Evolutionary conservation across 1,284 basidiomycete genomes (phyloP).

Genomic region (Neonothopanus nambi): DNA sequence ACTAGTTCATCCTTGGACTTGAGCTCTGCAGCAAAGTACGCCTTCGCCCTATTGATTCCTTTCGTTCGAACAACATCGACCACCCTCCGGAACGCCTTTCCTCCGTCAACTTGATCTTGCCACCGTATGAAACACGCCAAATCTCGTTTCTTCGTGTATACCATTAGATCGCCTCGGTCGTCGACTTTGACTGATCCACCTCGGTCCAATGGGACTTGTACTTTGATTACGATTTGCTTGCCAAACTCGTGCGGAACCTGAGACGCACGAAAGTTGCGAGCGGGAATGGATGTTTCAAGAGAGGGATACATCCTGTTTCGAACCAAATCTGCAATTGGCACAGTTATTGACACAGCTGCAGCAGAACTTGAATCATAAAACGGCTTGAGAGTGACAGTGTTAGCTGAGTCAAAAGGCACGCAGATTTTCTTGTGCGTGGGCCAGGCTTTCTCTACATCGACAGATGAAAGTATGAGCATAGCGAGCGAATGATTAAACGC

Average conservation of each 20-base stretch:
- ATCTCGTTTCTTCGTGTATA: constrained; percentile 55
- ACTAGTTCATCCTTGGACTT: constrained; percentile 45
- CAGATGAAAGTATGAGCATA: too few relatives aligned
- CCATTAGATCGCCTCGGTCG: constrained; percentile 31
- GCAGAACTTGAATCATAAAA: constrained; percentile 27
- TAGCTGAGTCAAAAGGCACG: constrained; percentile 39
- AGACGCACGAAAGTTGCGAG: constrained; percentile 15
- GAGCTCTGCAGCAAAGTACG: constrained; percentile 56
- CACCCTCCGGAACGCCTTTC: constrained; percentile 40
- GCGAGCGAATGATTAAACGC: background rate
- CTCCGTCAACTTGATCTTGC: constrained; percentile 28
- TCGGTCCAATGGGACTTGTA: constrained; percentile 42
- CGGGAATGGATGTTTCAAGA: background rate
- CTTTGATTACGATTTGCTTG: constrained; percentile 53
- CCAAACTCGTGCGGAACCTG: constrained; percentile 24
- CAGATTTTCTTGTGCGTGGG: constrained; percentile 47
- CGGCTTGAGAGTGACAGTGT: constrained; percentile 48
- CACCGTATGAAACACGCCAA: constrained; percentile 44
- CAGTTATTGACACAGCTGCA: too few relatives aligned
- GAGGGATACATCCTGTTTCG: background rate
- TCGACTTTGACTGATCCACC: background rate
- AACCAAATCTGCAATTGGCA: background rate
- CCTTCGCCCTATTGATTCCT: constrained; percentile 49
- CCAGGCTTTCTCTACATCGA: constrained; percentile 47
- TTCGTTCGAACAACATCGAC: constrained; percentile 35